phyloP scores from a whole-genome alignment of 495 filamentous ascomycete genomes.

The Aspergillus funiculosus region DNA sequence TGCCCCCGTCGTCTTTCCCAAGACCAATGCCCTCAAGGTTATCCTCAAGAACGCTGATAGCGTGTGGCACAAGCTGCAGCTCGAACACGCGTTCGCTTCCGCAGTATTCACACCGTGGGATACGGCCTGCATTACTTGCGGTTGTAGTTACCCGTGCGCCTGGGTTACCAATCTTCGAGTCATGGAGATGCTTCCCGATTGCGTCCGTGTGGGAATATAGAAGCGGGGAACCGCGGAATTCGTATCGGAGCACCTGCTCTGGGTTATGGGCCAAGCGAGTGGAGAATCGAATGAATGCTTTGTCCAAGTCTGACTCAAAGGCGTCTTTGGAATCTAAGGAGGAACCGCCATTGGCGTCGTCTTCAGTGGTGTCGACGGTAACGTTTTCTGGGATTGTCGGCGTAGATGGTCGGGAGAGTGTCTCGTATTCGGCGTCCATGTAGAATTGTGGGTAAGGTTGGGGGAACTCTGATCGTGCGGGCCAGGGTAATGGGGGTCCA shows the following conservation, averaged over 20 bases:
- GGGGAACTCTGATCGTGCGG: conserved; percentile 56
- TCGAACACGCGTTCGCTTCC: conserved; percentile 75
- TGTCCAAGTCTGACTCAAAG: conserved; percentile 79
- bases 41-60: conserved; percentile 81
- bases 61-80: conserved; percentile 83
- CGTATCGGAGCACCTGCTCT: conserved; percentile 89
- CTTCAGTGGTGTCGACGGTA: conserved; percentile 53
- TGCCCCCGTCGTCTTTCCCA: conserved; percentile 61
- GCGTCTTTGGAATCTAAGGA: conserved; percentile 71
- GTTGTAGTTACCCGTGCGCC: conserved; percentile 28
- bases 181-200: conserved; percentile 60
- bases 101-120: conserved; percentile 76
- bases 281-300: conserved; percentile 83
- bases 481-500: conserved; percentile 61
- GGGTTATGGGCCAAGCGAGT: conserved; percentile 86
- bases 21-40: conserved; percentile 60
- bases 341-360: conserved; percentile 39
- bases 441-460: conserved; percentile 66
- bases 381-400: conserved; percentile 42
- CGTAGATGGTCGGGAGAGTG: conserved; percentile 51
- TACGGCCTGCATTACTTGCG: conserved; percentile 28
- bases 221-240: conserved; percentile 73
- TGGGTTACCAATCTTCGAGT: conserved; percentile 22
- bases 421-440: conserved; percentile 92
- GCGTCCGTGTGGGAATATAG: conserved; percentile 72